phyloP scores from a whole-genome alignment of 2,329 filamentous ascomycete species.

The Ophiostoma novo-ulmi region DNA sequence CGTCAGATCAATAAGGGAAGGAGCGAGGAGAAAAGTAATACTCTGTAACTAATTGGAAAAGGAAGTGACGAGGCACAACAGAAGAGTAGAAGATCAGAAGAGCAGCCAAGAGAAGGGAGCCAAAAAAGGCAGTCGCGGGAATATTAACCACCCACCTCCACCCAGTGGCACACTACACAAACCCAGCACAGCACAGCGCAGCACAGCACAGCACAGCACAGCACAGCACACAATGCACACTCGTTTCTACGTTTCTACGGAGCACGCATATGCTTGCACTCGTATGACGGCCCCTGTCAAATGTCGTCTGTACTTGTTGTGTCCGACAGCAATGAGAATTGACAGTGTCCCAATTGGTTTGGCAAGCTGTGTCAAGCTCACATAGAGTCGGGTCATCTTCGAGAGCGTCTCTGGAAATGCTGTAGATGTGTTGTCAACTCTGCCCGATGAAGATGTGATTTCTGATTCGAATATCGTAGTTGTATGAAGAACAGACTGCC shows the following conservation, averaged over 20 bases:
- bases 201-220: neutral
- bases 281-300: conserved; percentile 8
- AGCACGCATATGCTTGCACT: neutral
- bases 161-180: neutral
- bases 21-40: neutral
- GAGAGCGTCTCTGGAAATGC: neutral
- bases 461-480: neutral
- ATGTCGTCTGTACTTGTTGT: neutral
- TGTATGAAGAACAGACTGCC: neutral
- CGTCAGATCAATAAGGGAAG: neutral
- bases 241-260: neutral
- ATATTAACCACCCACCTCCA: conserved; percentile 16
- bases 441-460: neutral
- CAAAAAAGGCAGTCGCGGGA: conserved; percentile 15
- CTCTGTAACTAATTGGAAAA: neutral
- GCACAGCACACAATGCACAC: neutral
- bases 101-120: no score
- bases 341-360: no score
- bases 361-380: neutral
- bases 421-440: neutral
- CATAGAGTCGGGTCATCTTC: neutral
- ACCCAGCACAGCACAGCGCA: neutral
- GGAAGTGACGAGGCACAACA: neutral
- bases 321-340: neutral
- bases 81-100: neutral